Base-by-base conservation (phyloP, 192 early-diverging fungal genomes). In the Mortierella hygrophila region DNA sequence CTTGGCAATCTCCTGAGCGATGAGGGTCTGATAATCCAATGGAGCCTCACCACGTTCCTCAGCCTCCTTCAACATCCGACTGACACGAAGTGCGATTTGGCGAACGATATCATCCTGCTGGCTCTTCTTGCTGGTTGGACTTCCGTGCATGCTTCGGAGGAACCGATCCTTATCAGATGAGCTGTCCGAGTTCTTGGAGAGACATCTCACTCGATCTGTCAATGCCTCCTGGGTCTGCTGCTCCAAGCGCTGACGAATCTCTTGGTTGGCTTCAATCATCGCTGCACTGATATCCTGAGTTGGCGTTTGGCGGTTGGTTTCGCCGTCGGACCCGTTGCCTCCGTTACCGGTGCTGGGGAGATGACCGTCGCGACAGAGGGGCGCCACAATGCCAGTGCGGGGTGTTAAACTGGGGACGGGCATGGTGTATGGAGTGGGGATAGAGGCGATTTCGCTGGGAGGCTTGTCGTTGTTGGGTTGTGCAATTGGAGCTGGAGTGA, bases 71-170 rank as follows among this genome's bases (percentile, higher is more conserved):
- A 86, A 23, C 54, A 81, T 75, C 60, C 74, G 79, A 21, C 84
- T 86, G 65, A 86, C 84, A n/a, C 84, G 54, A 18, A 78, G 84
- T 4, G 84, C 84, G 52, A 86, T 86, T 55, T 81, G 78, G n/a
- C 75, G 78, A n/a, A 81, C 76, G 15, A 86, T 37, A 0, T 74
- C 75, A 6, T 79, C 72, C 70, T 57, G 55, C 78, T 75, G 47
- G 40, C 44, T 15, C 20, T 68, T 47, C 35, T 72, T 41, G 37
- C 9, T 41, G 70, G 26, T 18, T 65, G 23, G 2, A 63, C 18
- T 63, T 21, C 23, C 23, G 49, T 18, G 26, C 70, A 85, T 76
- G n/a, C 83, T 70, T 29, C 83, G 63, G 10, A 77, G 57, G 41
- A 86, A 86, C 52, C 84, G 63, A 57, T 86, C 84, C 65, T 86